These are phyloP conservation scores for Yarrowia bubula DNA, from an alignment of 805 yeast species.

Conservation along the genomic window DNA sequence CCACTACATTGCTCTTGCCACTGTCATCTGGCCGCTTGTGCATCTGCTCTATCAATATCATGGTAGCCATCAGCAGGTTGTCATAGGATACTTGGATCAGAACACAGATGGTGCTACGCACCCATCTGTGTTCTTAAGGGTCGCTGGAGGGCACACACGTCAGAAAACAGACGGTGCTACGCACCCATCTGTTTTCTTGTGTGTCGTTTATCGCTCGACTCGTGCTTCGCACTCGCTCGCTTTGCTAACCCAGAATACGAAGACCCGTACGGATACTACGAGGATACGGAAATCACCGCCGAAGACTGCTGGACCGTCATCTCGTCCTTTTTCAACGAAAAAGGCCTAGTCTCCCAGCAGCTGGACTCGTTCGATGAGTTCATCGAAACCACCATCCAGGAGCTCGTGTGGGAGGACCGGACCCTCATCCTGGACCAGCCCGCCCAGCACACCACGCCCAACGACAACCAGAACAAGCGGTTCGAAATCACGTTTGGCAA, in stretches of 20 bases:
- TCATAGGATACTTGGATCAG: too few species aligned
- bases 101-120: too few species aligned
- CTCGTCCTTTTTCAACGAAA: conserved; percentile 91
- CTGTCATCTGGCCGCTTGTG: too few species aligned
- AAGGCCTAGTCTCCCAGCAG: conserved; percentile 97
- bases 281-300: conserved; percentile 74
- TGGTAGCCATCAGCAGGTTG: too few species aligned
- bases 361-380: conserved; percentile 97
- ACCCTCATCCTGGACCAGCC: conserved; percentile 94
- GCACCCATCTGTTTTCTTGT: too few species aligned
- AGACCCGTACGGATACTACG: conserved; percentile 74
- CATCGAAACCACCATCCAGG: conserved; percentile 94
- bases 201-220: background rate
- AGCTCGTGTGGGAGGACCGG: conserved; percentile 92
- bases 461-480: conserved; percentile 84
- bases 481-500: conserved; percentile 98
- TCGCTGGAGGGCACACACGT: too few species aligned
- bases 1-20: too few species aligned
- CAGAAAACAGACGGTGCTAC: too few species aligned
- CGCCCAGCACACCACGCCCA: conserved; percentile 92
- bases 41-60: too few species aligned
- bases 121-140: too few species aligned
- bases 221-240: background rate
- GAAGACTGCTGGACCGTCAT: conserved; percentile 99
- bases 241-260: conserved; percentile 27